Evolutionary conservation across 1,284 basidiomycete species (phyloP).

Genomic region (Austroboletus niveus): DNA sequence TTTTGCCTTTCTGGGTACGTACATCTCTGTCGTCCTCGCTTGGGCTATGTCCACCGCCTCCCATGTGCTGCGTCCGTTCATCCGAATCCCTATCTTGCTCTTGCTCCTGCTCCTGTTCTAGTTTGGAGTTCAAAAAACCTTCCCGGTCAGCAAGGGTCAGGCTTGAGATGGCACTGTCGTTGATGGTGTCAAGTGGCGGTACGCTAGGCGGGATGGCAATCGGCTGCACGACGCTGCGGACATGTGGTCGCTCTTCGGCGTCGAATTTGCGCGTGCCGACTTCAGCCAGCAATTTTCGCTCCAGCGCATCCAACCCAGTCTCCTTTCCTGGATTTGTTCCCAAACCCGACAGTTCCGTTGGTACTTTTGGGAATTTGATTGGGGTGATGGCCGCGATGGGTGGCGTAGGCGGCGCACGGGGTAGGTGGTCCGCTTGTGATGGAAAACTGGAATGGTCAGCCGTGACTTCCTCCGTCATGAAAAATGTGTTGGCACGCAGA

Average conservation of each 20-base stretch:
- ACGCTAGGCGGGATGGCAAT: slow-evolving; percentile 43
- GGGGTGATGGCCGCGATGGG: slow-evolving; percentile 48
- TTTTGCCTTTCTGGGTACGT: slow-evolving; percentile 31
- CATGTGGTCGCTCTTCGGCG: slow-evolving; percentile 40
- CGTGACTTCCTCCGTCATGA: slow-evolving; percentile 12
- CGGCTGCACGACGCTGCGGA: slow-evolving; percentile 43
- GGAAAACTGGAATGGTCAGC: slow-evolving; percentile 5
- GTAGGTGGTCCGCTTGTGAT: slow-evolving; percentile 12
- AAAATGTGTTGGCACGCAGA: slow-evolving; percentile 28
- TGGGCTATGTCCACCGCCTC: slow-evolving; percentile 33
- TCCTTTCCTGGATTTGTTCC: slow-evolving; percentile 25
- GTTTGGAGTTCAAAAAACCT: slow-evolving; percentile 16
- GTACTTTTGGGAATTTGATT: slow-evolving; percentile 34
- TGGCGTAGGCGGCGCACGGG: slow-evolving; percentile 46
- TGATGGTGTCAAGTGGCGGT: slow-evolving; percentile 43
- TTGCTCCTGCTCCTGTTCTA: slow-evolving; percentile 33
- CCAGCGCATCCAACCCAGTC: slow-evolving; percentile 63
- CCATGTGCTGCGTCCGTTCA: slow-evolving; percentile 49
- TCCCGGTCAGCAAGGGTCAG: slow-evolving; percentile 58
- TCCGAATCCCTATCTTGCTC: slow-evolving; percentile 46
- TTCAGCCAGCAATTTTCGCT: slow-evolving; percentile 57
- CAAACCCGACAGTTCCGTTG: slow-evolving; percentile 23
- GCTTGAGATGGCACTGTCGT: slow-evolving; percentile 75
- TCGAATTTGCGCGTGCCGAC: slow-evolving; percentile 62
- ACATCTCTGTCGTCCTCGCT: slow-evolving; percentile 32